Conservation (phyloP, 176 grass and related monocot genomes). For the Eleusine coracana region DNA sequence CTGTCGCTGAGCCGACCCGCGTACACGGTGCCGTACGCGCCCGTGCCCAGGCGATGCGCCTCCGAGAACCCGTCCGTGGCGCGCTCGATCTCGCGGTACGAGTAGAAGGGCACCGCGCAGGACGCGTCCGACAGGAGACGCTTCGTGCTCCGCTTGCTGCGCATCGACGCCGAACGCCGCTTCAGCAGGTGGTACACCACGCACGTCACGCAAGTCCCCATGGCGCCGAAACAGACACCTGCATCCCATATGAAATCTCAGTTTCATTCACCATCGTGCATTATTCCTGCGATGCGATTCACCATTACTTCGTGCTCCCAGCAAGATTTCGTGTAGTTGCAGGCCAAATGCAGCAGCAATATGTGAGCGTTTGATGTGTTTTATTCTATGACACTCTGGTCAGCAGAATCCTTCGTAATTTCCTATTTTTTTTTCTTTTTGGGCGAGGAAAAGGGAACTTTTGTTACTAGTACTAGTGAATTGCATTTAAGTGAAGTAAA, state of each 20-base stretch:
- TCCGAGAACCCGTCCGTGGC: conserved; percentile 64
- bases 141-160: conserved; percentile 39
- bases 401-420: no score
- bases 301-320: not conserved
- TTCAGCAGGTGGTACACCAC: conserved; percentile 36
- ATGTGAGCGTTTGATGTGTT: no score
- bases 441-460: no score
- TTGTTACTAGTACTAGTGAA: not conserved
- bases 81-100: conserved; percentile 72
- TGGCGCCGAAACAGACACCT: conserved; percentile 56
- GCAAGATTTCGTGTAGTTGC: no score
- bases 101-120: conserved; percentile 55
- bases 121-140: conserved; percentile 43
- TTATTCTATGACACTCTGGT: no score
- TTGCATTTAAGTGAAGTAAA: not conserved
- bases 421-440: no score
- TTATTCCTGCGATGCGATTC: not conserved
- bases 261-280: not conserved
- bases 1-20: conserved; percentile 40
- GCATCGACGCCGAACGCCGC: conserved; percentile 39
- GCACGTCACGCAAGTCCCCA: conserved; percentile 34
- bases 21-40: conserved; percentile 78
- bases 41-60: conserved; percentile 56
- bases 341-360: no score
- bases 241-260: not conserved